Evolutionary conservation across 768 basidiomycete genomes (phyloP), one percentile per base, ranked within the genome.

Genomic region (Trametopsis cervina): DNA sequence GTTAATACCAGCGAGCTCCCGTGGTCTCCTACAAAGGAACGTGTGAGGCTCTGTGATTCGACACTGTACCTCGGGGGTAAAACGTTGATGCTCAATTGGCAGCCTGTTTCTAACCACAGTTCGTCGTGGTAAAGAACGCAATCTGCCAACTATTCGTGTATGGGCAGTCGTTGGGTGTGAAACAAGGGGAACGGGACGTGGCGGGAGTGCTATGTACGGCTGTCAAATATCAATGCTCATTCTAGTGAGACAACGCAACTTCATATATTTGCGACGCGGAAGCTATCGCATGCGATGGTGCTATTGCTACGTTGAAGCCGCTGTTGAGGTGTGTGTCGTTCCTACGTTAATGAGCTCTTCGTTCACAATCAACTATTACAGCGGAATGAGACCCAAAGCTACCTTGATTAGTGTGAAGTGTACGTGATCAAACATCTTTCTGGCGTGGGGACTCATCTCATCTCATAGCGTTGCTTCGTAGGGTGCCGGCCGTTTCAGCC

Each of bases 351-450:
- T 41, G 12, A 35, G n/a, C 17, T n/a, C 10, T 41, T 10, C 18
- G 38, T 26, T 45, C 13, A n/a, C 21, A 11, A 17, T 21, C 33
- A 12, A 24, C 4, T 17, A 12, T 18, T 35, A 17, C 43, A 67
- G 65, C 44, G 75, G 76, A n/a, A 61, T 42, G 76, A 74, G 18
- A 72, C 74, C 2, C 52, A 57, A 13, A 62, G 63, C 6, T 57
- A 68, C 26, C 57, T 76, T 7, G 48, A 60, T 15, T 47, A 49
- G 18, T 54, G 65, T 27, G 62, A 57, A 12, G 60, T 66, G 23
- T 46, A 49, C 5, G 54, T 66, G 3, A 47, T 64, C 9, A 56
- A 59, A 26, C 60, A 67, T 38, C 54, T 63, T 9, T 58, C 64
- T 4, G 67, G 64, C 11, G 68, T 69, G 6, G 69, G 69, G 4